Evolutionary conservation across 768 basidiomycete genomes (phyloP).

Genomic region (Hemileccinum rubropunctum): DNA sequence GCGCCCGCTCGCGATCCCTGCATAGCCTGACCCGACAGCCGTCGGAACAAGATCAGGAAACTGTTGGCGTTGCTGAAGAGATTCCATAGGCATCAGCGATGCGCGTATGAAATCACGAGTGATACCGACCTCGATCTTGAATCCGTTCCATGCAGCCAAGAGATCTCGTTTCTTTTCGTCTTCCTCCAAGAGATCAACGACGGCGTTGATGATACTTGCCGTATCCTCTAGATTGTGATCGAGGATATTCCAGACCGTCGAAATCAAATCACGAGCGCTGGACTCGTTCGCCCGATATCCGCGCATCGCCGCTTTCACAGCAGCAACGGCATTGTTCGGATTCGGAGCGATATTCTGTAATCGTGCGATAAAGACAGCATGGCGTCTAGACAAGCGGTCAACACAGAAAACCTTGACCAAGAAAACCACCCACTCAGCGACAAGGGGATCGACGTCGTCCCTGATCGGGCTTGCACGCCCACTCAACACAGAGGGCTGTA

Average conservation of each 20-base stretch:
- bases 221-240: conserved; percentile 70
- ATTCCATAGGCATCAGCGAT: not conserved
- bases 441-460: conserved; percentile 51
- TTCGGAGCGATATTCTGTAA: conserved; percentile 59
- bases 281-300: conserved; percentile 77
- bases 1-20: conserved; percentile 77
- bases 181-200: conserved; percentile 79
- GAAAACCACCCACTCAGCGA: conserved; percentile 46
- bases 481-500: conserved; percentile 19
- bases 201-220: conserved; percentile 64
- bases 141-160: conserved; percentile 76
- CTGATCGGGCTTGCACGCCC: conserved; percentile 31
- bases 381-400: conserved; percentile 45
- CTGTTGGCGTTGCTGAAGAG: conserved; percentile 72
- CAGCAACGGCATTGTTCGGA: conserved; percentile 54
- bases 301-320: conserved; percentile 72
- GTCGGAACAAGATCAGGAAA: conserved; percentile 75
- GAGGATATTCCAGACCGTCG: conserved; percentile 81
- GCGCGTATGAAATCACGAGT: not conserved
- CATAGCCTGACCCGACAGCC: conserved; percentile 61
- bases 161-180: conserved; percentile 81
- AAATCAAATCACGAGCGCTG: conserved; percentile 79
- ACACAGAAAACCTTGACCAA: not conserved
- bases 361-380: conserved; percentile 61
- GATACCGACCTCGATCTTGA: conserved; percentile 79